These are phyloP conservation scores for Eucalyptus victrix DNA, from an alignment of 345 rosid genomes.

Conservation along the genomic window DNA sequence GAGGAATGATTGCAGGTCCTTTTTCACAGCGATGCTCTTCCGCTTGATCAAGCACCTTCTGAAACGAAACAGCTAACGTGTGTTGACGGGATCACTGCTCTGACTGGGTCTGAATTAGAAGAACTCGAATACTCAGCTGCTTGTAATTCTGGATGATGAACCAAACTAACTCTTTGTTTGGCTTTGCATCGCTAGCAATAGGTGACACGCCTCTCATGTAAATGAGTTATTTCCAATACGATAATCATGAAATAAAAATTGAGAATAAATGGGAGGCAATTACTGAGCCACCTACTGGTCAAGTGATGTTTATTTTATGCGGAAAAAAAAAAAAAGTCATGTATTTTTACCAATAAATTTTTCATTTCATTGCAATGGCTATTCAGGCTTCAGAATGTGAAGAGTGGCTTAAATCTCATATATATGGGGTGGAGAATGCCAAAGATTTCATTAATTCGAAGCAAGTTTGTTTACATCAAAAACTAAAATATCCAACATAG, in stretches of 20 bases:
- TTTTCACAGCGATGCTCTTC: neutral
- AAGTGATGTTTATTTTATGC: neutral
- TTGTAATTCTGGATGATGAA: neutral
- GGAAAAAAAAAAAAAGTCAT: no score
- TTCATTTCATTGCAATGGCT: neutral
- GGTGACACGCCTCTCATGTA: neutral
- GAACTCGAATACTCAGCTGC: neutral
- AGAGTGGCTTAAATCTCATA: neutral
- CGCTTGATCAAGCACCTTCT: neutral
- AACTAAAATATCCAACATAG: neutral
- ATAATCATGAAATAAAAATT: neutral
- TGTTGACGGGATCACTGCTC: neutral
- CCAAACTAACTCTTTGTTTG: neutral
- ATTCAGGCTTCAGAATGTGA: neutral
- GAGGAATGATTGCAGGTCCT: neutral
- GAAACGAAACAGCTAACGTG: neutral
- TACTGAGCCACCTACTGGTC: neutral
- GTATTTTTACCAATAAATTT: neutral
- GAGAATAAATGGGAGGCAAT: neutral
- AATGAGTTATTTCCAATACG: neutral
- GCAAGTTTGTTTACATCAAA: neutral
- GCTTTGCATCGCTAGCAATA: neutral
- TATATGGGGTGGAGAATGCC: neutral
- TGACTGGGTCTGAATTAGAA: neutral
- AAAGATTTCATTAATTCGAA: neutral